phyloP scores from a whole-genome alignment of 768 basidiomycete species.

The Lanmaoa pseudosensibilis region DNA sequence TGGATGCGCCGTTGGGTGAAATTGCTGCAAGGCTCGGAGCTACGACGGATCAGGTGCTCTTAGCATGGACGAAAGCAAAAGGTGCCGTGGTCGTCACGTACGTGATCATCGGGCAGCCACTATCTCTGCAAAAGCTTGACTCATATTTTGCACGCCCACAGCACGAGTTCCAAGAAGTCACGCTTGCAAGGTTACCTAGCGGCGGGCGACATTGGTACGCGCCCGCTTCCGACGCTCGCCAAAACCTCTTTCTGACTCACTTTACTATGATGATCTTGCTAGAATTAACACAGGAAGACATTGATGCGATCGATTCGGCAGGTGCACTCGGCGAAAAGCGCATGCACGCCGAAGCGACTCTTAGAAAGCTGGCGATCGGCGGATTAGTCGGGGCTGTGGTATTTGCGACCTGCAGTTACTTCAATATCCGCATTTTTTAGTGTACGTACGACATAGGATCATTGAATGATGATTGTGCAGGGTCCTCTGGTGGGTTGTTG shows the following conservation, averaged over 20 bases:
- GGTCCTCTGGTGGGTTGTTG: background rate
- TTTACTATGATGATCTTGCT: background rate
- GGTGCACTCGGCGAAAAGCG: slow-evolving; percentile 37
- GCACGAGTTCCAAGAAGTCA: slow-evolving; percentile 63
- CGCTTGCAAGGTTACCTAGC: slow-evolving; percentile 67
- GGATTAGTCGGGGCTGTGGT: slow-evolving; percentile 5
- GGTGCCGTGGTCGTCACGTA: slow-evolving; percentile 67
- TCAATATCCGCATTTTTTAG: slow-evolving; percentile 1
- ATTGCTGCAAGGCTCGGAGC: slow-evolving; percentile 53
- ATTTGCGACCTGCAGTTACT: slow-evolving; percentile 13
- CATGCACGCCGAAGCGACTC: background rate
- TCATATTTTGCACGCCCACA: slow-evolving; percentile 19
- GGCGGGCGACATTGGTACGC: slow-evolving; percentile 61
- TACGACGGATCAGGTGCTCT: slow-evolving; percentile 63
- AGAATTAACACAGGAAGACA: slow-evolving; percentile 54
- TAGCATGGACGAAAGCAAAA: slow-evolving; percentile 73
- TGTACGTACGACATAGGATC: background rate
- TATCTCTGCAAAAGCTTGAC: background rate
- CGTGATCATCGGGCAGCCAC: background rate
- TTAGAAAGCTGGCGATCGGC: background rate
- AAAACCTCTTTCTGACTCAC: background rate
- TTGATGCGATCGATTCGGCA: slow-evolving; percentile 56
- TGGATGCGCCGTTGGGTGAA: slow-evolving; percentile 56
- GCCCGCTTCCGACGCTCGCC: background rate
- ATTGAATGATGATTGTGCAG: too few species aligned